Evolutionary conservation across 116 monocot species (phyloP), one percentile per base, ranked within the genome.

Genomic region (Phalaenopsis hybrid): DNA sequence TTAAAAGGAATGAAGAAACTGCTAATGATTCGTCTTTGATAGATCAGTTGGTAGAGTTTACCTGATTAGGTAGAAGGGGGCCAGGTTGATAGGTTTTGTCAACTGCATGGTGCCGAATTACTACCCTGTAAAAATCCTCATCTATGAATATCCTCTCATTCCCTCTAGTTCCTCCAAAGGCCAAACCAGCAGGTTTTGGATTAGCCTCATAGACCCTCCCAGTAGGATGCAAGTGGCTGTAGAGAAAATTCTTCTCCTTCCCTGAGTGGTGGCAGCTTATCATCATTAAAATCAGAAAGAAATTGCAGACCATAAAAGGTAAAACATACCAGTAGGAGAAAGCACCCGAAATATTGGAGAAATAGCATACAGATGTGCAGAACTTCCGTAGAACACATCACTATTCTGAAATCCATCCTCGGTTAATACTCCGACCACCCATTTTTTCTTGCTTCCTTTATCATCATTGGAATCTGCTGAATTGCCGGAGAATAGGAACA

Each of bases 71-170:
- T 81, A 93, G 57, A 23, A 99, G 93, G 82, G 88, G 86, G 10
- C 95, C 95, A 82, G 80, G 87, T 80, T 92, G 92, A 82, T 90
- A 99, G 17, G 99, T 99, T 79, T 95, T 99, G 79, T 99, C 99
- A 79, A 92, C 88, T 68, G 94, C 95, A 90, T 95, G 99, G 81
- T 99, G 95, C 20, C 95, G 99, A 84, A 99, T 52, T 72, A 85
- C 91, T 77, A 93, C 82, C 83, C 37, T 87, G 58, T 93, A 81
- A 81, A 99, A 99, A 84, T 99, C 99, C 87, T 93, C 99, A 82
- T 99, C 95, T 23, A 99, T 83, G 81, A 89, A 91, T 57, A 99
- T 93, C 79, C 95, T 95, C 81, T 99, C 99, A 81, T 91, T 93
- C 28, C 95, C 92, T 34, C 80, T 28, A 15, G 88, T 86, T 81